Percentiles rank a stretch among this genome's conserved stretches.
Evolutionary conservation across 164 flowering plant genomes (phyloP).

Genomic region (Buxus sempervirens): DNA sequence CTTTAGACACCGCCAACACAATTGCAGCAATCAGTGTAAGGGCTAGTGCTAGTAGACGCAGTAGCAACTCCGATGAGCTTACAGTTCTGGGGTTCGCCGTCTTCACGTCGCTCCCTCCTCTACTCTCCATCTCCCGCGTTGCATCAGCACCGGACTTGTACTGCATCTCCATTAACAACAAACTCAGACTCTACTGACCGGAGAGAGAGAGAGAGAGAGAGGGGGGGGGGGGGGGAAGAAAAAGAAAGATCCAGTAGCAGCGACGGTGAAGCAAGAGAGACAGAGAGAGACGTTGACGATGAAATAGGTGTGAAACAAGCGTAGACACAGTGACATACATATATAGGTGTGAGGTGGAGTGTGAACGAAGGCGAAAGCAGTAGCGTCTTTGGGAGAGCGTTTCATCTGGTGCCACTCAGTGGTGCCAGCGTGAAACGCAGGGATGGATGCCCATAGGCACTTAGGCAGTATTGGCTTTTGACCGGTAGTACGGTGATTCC

Average conservation of each 20-base stretch:
- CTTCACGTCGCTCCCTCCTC: slow-evolving; percentile 11
- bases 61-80: slow-evolving; percentile 16
- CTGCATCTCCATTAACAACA: slow-evolving; percentile 6
- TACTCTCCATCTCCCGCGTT: not conserved
- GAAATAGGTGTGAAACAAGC: too few relatives aligned
- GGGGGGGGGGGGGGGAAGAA: not conserved
- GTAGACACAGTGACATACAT: too few relatives aligned
- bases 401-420: too few relatives aligned
- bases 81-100: slow-evolving; percentile 19
- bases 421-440: too few relatives aligned
- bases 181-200: not conserved
- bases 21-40: slow-evolving; percentile 23
- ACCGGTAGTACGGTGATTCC: too few relatives aligned
- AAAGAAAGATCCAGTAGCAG: not conserved
- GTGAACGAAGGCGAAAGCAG: too few relatives aligned
- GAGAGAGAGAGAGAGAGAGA: not conserved
- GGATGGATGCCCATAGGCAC: too few relatives aligned
- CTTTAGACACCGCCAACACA: slow-evolving; percentile 22
- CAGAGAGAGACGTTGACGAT: too few relatives aligned
- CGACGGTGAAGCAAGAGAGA: not conserved
- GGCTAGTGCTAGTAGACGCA: slow-evolving; percentile 21
- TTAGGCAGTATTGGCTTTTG: too few relatives aligned
- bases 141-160: slow-evolving; percentile 3
- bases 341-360: too few relatives aligned
- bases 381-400: too few relatives aligned